Evolutionary conservation across 2,329 filamentous ascomycete species (phyloP).

Genomic region (Trichoderma atroviride): DNA sequence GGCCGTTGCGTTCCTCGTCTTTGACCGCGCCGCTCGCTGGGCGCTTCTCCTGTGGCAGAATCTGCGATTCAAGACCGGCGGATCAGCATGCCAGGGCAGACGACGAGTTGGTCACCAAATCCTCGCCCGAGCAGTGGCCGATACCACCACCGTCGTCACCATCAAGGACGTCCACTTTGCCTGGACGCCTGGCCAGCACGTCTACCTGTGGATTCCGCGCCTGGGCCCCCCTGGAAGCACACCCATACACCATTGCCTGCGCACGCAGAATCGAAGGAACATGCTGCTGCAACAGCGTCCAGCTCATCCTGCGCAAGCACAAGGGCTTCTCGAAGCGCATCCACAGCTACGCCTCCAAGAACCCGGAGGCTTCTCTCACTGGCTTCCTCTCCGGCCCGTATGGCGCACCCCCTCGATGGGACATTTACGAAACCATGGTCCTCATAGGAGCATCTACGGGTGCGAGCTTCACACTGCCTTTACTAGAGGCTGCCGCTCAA

Average conservation of each 20-base stretch:
- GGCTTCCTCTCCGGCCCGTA: slow-evolving; percentile 60
- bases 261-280: slow-evolving; percentile 53
- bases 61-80: slow-evolving; percentile 46
- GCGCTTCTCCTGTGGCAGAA: slow-evolving; percentile 56
- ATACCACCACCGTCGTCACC: slow-evolving; percentile 58
- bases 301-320: slow-evolving; percentile 60
- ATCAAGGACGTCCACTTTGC: slow-evolving; percentile 62
- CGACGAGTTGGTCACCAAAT: slow-evolving; percentile 57
- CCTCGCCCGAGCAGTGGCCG: slow-evolving; percentile 51
- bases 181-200: slow-evolving; percentile 62
- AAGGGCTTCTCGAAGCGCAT: slow-evolving; percentile 60
- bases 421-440: slow-evolving; percentile 61
- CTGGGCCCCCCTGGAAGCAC: slow-evolving; percentile 58
- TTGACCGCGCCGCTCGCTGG: slow-evolving; percentile 61
- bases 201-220: slow-evolving; percentile 62
- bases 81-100: slow-evolving; percentile 50
- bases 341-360: slow-evolving; percentile 49
- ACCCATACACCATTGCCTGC: slow-evolving; percentile 65
- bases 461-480: slow-evolving; percentile 63
- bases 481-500: slow-evolving; percentile 57
- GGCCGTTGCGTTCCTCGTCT: slow-evolving; percentile 61
- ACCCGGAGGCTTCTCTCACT: slow-evolving; percentile 37
- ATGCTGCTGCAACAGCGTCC: slow-evolving; percentile 61
- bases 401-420: slow-evolving; percentile 57
- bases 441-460: slow-evolving; percentile 65